Conservation (phyloP, 2,329 filamentous ascomycete genomes). For the Pseudogymnoascus sp. region DNA sequence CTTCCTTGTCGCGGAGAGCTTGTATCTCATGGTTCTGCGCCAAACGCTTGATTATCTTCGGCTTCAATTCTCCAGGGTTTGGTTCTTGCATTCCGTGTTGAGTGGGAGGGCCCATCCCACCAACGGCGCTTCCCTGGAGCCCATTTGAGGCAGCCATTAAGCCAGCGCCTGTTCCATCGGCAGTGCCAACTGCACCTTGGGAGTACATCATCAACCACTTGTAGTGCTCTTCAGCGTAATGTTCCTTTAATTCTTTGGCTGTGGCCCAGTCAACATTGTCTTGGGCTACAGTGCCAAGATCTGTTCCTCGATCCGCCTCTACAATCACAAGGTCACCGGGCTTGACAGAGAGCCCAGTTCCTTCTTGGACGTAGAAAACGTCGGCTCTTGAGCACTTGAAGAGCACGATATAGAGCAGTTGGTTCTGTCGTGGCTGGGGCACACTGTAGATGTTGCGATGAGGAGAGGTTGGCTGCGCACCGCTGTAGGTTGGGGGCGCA, state of each 20-base stretch:
- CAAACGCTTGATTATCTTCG: slow-evolving; percentile 92
- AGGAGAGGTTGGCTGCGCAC: slow-evolving; percentile 45
- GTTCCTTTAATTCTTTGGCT: slow-evolving; percentile 81
- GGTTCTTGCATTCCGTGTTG: slow-evolving; percentile 67
- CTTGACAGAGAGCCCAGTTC: slow-evolving; percentile 83
- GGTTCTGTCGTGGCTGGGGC: slow-evolving; percentile 53
- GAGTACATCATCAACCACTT: slow-evolving; percentile 99
- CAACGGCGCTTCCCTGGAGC: slow-evolving; percentile 61
- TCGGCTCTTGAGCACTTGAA: slow-evolving; percentile 96
- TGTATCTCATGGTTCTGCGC: slow-evolving; percentile 88
- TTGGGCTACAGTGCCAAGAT: slow-evolving; percentile 84
- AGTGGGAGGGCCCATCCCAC: slow-evolving; percentile 67
- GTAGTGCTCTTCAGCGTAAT: slow-evolving; percentile 91
- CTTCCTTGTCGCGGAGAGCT: slow-evolving; percentile 86
- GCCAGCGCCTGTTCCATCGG: slow-evolving; percentile 53
- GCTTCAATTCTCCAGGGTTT: slow-evolving; percentile 69
- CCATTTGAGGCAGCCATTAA: slow-evolving; percentile 56
- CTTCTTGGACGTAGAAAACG: slow-evolving; percentile 94
- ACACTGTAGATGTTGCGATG: slow-evolving; percentile 54
- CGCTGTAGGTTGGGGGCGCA: slow-evolving; percentile 19
- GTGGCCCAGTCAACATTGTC: slow-evolving; percentile 82
- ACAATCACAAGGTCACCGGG: slow-evolving; percentile 93
- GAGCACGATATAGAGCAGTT: slow-evolving; percentile 77
- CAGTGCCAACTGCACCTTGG: slow-evolving; percentile 57
- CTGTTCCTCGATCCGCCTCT: slow-evolving; percentile 91